Conservation (phyloP, 1,284 basidiomycete genomes). For the Anthracocystis walkeri region DNA sequence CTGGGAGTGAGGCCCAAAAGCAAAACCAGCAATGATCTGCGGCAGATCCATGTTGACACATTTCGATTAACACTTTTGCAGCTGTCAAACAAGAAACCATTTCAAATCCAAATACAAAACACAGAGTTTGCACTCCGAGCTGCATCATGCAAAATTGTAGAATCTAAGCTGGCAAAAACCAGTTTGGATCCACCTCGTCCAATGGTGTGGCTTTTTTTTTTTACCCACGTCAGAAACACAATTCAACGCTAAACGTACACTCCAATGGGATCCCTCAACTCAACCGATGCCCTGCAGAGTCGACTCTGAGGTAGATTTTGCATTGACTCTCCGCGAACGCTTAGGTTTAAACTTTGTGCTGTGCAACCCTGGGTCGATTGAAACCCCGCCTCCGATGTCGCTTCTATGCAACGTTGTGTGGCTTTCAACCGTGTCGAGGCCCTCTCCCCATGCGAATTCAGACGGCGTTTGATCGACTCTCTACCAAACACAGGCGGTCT, state of each 20-base stretch:
- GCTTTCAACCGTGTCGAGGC: too few relatives aligned
- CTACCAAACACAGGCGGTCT: too few relatives aligned
- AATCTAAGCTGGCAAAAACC: neutral
- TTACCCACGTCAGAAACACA: slow-evolving; percentile 8
- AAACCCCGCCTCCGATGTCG: too few relatives aligned
- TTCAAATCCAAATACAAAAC: neutral
- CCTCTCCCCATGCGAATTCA: too few relatives aligned
- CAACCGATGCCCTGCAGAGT: neutral
- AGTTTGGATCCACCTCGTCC: slow-evolving; percentile 3
- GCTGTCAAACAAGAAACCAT: slow-evolving; percentile 3
- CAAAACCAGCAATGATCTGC: neutral
- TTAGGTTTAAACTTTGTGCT: neutral
- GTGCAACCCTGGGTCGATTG: neutral
- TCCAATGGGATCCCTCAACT: slow-evolving; percentile 1
- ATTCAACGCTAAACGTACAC: neutral
- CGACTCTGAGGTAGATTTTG: slow-evolving; percentile 25
- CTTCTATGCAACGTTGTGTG: too few relatives aligned
- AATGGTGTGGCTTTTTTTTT: slow-evolving; percentile 1
- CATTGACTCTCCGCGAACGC: slow-evolving; percentile 14
- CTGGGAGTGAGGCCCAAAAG: too few relatives aligned
- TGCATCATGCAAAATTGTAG: neutral
- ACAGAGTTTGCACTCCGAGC: slow-evolving; percentile 1
- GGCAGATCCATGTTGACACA: neutral
- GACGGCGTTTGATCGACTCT: too few relatives aligned
- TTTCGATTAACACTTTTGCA: slow-evolving; percentile 2